Evolutionary conservation across 1,284 basidiomycete genomes (phyloP), one percentile per base, ranked within the genome.

Genomic region (Marasmius fiardii): DNA sequence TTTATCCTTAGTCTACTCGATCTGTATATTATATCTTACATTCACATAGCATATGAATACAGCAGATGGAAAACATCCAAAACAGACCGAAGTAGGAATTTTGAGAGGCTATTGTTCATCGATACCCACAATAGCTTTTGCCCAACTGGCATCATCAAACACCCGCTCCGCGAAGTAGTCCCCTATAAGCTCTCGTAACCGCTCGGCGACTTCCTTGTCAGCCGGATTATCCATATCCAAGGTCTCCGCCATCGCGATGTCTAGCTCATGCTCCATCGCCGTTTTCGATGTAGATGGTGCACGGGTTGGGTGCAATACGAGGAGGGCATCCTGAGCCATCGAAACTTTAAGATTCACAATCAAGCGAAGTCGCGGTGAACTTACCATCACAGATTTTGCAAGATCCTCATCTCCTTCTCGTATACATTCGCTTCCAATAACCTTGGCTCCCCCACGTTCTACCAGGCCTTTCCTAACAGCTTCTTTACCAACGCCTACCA

Each of bases 401-500:
- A 89, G 71, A 3, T 74, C 68, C 7, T 69, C 71, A 2, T 74
- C 69, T 43, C 78, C 76, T 1, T 70, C 68, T 2, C 69, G 67
- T 43, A 72, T 64, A 60, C 79, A 84, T 65, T 90, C 88, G 47
- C 75, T 81, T 4, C 86, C 88, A 3, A 91, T 79, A 1, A 87
- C 80, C 48, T 79, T 82, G 16, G 87, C 87, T 7, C 89, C 90
- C 5, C 88, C 86, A 23, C 86, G 82, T 62, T 89, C 88, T 1
- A 93, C 76, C 14, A 95, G 73, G 1, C 89, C 90, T 63, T 91
- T 86, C 41, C 87, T 71, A 1, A 95, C 84, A 1, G 91, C 92
- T 60, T 91, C 88, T 62, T 89, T 87, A 0, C 93, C 93, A 3
- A 95, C 85, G 7, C 87, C 90, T 24, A 88, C 78, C 26, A 96